phyloP scores from a whole-genome alignment of 192 early-diverging fungal genomes.

The Rhizoclosmatium sp. region DNA sequence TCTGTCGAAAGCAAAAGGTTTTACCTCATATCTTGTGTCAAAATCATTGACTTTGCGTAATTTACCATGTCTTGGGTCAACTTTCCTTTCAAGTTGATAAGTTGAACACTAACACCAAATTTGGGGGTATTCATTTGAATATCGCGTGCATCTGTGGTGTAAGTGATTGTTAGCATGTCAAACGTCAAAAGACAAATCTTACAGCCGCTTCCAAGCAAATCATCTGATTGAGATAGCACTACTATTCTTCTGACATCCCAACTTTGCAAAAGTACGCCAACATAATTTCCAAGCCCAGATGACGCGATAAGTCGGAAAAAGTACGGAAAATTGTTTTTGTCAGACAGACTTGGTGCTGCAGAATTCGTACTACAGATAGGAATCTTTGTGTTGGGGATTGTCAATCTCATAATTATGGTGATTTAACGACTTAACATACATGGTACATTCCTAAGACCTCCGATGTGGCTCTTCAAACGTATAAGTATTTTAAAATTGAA shows the following conservation, averaged over 20 bases:
- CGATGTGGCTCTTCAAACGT: background rate
- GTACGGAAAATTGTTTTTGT: background rate
- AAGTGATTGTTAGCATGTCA: background rate
- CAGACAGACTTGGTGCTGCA: background rate
- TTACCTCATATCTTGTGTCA: too few relatives aligned
- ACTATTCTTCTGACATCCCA: background rate
- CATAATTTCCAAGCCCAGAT: background rate
- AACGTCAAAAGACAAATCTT: background rate
- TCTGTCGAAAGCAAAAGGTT: too few relatives aligned
- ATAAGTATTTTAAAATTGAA: background rate
- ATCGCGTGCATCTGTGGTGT: background rate
- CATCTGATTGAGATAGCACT: background rate
- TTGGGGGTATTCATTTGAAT: background rate
- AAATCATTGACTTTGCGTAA: background rate
- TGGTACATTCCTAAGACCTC: background rate
- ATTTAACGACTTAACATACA: background rate
- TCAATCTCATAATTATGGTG: too few relatives aligned
- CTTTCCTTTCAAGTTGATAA: background rate
- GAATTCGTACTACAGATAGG: background rate
- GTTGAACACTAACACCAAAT: too few relatives aligned
- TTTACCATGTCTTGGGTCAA: slow-evolving; percentile 4
- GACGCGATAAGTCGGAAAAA: background rate
- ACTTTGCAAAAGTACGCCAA: background rate
- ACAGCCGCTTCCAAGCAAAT: background rate
- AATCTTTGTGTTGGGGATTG: background rate